Evolutionary conservation across 2,329 filamentous ascomycete species (phyloP).

Genomic region (Aspergillus tanneri): DNA sequence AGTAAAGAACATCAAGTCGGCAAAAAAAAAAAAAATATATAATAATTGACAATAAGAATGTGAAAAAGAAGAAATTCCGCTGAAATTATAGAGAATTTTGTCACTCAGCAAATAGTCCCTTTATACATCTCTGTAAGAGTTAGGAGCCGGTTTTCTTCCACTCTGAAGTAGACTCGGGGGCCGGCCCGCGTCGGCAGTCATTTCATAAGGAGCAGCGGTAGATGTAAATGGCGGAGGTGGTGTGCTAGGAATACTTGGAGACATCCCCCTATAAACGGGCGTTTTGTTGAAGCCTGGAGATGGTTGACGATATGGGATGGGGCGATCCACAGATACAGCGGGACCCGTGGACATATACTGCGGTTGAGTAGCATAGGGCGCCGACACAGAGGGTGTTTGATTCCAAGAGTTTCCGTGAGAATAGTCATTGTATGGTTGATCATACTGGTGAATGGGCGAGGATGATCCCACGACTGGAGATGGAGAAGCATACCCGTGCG

Average conservation of each 20-base stretch:
- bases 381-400: constrained; percentile 18
- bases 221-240: constrained; percentile 34
- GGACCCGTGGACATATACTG: constrained; percentile 26
- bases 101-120: constrained; percentile 4
- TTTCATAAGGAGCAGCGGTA: constrained; percentile 15
- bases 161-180: constrained; percentile 43
- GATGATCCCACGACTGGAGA: constrained; percentile 18
- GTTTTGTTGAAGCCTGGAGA: constrained; percentile 19
- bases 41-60: not conserved
- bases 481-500: constrained; percentile 21
- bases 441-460: constrained; percentile 22
- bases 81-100: no score
- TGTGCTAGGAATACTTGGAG: constrained; percentile 26
- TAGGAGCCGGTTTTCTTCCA: constrained; percentile 38
- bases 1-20: not conserved
- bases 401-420: constrained; percentile 13
- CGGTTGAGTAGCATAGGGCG: constrained; percentile 25
- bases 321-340: constrained; percentile 20
- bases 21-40: not conserved
- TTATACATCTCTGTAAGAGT: constrained; percentile 38
- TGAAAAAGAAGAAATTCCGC: no score
- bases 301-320: constrained; percentile 22
- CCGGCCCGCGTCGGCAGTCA: constrained; percentile 28
- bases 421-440: constrained; percentile 24
- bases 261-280: constrained; percentile 19